A percentile compares a stretch with the other conserved stretches of the same genome.
These are phyloP conservation scores for Astragalus glycyphyllos DNA, from an alignment of 306 rosid genomes.

Conservation along the genomic window DNA sequence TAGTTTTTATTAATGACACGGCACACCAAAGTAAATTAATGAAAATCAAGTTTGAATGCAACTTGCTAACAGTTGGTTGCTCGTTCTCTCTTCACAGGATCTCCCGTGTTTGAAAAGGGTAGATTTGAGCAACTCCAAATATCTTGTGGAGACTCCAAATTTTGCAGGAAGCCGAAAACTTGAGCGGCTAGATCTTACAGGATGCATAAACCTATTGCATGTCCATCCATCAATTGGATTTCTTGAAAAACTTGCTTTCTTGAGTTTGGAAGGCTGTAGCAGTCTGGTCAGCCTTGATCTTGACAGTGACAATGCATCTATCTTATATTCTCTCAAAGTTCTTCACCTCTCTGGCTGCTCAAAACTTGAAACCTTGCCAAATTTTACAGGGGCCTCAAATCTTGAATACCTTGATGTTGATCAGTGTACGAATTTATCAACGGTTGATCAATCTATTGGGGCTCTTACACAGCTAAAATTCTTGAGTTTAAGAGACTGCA, in stretches of 20 bases:
- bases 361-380: neutral
- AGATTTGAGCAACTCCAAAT: slow-evolving; percentile 32
- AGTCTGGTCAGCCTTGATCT: slow-evolving; percentile 19
- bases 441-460: neutral
- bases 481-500: slow-evolving; percentile 39
- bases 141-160: slow-evolving; percentile 24
- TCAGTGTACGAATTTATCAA: slow-evolving; percentile 6
- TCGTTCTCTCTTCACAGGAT: neutral
- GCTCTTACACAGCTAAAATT: slow-evolving; percentile 10
- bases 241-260: slow-evolving; percentile 17
- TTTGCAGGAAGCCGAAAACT: slow-evolving; percentile 12
- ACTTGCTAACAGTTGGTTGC: neutral
- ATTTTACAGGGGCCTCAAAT: slow-evolving; percentile 22
- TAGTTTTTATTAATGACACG: neutral
- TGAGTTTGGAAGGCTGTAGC: slow-evolving; percentile 32
- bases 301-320: neutral
- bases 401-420: slow-evolving; percentile 37
- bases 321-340: slow-evolving; percentile 23
- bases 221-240: slow-evolving; percentile 37
- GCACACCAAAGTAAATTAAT: neutral
- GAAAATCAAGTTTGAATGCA: neutral
- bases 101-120: slow-evolving; percentile 21
- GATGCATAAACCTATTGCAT: slow-evolving; percentile 20
- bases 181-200: slow-evolving; percentile 32
- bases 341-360: slow-evolving; percentile 31